Percentiles rank a stretch among this genome's conserved stretches.
Conservation (phyloP, 257 asterid species). For the Hygrophila difformis region DNA sequence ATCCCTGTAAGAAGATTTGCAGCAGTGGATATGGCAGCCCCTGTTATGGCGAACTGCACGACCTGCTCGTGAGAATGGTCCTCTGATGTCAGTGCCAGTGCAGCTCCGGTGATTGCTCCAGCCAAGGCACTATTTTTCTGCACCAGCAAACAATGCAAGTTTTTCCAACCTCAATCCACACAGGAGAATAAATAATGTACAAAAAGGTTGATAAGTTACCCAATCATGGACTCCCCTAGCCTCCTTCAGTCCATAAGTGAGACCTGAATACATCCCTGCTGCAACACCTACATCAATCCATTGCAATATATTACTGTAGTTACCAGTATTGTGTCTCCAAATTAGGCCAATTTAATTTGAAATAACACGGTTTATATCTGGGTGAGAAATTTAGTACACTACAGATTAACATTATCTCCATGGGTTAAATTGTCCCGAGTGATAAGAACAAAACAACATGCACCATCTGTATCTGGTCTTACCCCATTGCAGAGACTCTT, state of each 20-base stretch:
- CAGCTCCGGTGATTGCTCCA: conserved; percentile 74
- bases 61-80: conserved; percentile 60
- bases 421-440: no score
- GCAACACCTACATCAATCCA: conserved; percentile 51
- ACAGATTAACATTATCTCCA: no score
- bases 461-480: no score
- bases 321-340: no score
- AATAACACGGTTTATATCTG: no score
- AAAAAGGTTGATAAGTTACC: no score
- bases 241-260: conserved; percentile 83
- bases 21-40: conserved; percentile 78
- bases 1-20: conserved; percentile 80
- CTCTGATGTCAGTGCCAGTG: conserved; percentile 49
- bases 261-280: conserved; percentile 87
- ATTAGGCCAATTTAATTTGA: no score
- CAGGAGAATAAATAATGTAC: no score
- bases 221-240: conserved; percentile 89
- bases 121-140: conserved; percentile 80
- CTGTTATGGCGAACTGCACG: conserved; percentile 73
- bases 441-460: no score
- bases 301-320: no score
- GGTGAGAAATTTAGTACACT: no score
- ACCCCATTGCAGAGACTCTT: conserved; percentile 96
- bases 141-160: not conserved
- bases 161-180: no score